Base-by-base conservation (phyloP, 164 flowering plant genomes). In the Berberis vulgaris region DNA sequence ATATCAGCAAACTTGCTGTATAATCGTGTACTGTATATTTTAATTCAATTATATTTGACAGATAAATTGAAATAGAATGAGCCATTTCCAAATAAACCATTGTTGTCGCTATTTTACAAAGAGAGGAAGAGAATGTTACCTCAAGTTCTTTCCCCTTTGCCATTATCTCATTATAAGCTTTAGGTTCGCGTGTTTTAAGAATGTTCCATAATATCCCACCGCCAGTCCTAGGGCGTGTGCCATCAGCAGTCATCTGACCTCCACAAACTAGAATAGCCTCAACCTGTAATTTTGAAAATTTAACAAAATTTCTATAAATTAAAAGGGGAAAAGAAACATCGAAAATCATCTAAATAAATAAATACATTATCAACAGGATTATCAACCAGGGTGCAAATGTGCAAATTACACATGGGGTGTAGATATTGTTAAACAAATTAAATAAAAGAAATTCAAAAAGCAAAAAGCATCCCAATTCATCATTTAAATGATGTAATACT, bases 191-290 rank as follows among this genome's bases (percentile, higher is more conserved):
- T 46, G 73, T 43, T 82, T 89, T 94, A n/a, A 94, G 78, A 65
- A 94, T 86, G 73, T 73, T 79, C 97, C 97, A 94, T 55, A 94
- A 72, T 65, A 94, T 73, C 43, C 97, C 97, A 66, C 97, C 99
- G 64, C 97, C 95, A 41, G 74, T 82, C 11, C 93, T 78, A 42
- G 1, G 45, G 43, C 91, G 88, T 57, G 67, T 75, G 1, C 96
- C 96, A 82, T 87, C 91, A 68, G 86, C 81, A 66, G 96, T 91
- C 89, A 77, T 82, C 79, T 89, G 99, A 65, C 99, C 99, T 63
- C 99, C 96, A 77, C 96, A 89, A 59, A 85, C 79, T 75, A 91
- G 91, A 72, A 95, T 73, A 50, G 89, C 94, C 70, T 89, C 85
- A 67, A 91, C 97, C 97, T 95, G 86, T 69, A 77, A 65, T 5